Conservation (phyloP, 176 grass and related monocot genomes). For the Tillandsia leiboldiana region DNA sequence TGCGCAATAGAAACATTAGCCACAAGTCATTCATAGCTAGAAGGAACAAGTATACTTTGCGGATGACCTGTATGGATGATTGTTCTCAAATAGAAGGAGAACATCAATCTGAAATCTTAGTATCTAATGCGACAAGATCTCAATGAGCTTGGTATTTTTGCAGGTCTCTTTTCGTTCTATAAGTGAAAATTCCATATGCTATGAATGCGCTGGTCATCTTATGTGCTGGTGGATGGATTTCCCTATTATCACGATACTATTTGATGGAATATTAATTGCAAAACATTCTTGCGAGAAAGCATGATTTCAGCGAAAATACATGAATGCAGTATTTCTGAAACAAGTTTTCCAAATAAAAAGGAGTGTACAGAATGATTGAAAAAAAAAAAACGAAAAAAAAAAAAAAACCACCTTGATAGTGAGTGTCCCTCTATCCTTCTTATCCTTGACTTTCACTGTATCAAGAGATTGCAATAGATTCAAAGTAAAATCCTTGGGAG, state of each 20-base stretch:
- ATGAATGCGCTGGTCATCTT: too few relatives aligned
- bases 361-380: not conserved
- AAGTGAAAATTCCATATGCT: too few relatives aligned
- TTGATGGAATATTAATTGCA: not conserved
- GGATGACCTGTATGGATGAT: too few relatives aligned
- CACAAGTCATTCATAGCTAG: not conserved
- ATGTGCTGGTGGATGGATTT: too few relatives aligned
- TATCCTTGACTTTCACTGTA: slow-evolving; percentile 68
- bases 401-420: slow-evolving; percentile 48
- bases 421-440: slow-evolving; percentile 76
- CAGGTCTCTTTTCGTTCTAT: too few relatives aligned
- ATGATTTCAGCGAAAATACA: not conserved
- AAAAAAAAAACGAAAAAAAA: not conserved
- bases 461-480: slow-evolving; percentile 66
- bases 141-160: too few relatives aligned
- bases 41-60: not conserved
- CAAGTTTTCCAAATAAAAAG: not conserved
- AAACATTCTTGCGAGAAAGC: not conserved
- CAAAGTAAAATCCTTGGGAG: slow-evolving; percentile 44
- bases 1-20: not conserved
- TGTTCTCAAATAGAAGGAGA: too few relatives aligned
- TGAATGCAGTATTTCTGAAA: not conserved
- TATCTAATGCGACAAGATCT: too few relatives aligned
- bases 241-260: too few relatives aligned
- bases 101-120: too few relatives aligned